Evolutionary conservation across 148 eudicot genomes (phyloP).

Genomic region (Euryodendron excelsum): DNA sequence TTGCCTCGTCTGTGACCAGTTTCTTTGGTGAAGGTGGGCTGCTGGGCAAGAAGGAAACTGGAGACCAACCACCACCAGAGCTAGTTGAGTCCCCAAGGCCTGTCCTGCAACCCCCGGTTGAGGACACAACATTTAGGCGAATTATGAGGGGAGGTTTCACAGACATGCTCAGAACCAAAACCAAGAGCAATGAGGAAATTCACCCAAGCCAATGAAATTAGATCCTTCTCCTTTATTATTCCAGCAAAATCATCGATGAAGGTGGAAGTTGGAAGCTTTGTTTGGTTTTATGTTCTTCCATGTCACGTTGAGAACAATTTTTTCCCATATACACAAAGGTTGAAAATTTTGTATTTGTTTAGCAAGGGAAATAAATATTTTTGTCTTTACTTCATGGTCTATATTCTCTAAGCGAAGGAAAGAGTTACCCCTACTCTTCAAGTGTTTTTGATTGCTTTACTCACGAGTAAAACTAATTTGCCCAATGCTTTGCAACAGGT

Average conservation of each 20-base stretch:
- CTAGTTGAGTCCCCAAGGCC: slow-evolving; percentile 42
- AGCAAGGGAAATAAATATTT: neutral
- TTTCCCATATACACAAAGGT: neutral
- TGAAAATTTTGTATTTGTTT: slow-evolving; percentile 3
- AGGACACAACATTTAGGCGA: slow-evolving; percentile 83
- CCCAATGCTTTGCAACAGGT: too few relatives aligned
- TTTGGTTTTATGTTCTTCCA: neutral
- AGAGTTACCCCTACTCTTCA: neutral
- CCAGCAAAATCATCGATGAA: neutral
- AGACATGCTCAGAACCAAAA: slow-evolving; percentile 78
- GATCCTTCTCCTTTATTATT: neutral
- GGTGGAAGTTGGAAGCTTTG: neutral
- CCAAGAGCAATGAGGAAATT: slow-evolving; percentile 47
- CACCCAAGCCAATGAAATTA: slow-evolving; percentile 31
- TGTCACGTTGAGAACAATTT: neutral
- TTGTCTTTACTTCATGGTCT: neutral
- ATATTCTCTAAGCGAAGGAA: neutral
- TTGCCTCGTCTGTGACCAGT: slow-evolving; percentile 74
- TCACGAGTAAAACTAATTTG: too few relatives aligned
- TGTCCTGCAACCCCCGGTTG: slow-evolving; percentile 42
- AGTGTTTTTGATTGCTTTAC: neutral
- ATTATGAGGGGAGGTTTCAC: slow-evolving; percentile 89
- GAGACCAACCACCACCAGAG: slow-evolving; percentile 35
- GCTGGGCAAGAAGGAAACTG: slow-evolving; percentile 68
- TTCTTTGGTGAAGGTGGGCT: slow-evolving; percentile 80